Evolutionary conservation across 805 yeast genomes (phyloP).

Genomic region (Maudiozyma pseudohumilis): DNA sequence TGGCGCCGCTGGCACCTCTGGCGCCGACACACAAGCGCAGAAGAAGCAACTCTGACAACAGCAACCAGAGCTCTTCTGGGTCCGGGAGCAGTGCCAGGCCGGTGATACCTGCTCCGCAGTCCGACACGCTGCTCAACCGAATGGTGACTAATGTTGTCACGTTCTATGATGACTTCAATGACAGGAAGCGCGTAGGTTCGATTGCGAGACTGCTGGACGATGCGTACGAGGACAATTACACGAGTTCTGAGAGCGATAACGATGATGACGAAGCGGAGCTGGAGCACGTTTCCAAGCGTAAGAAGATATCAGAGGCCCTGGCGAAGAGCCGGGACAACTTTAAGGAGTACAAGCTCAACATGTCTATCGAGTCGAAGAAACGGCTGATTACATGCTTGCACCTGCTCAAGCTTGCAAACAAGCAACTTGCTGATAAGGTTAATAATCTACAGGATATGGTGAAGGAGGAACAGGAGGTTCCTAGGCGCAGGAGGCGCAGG

Average conservation of each 20-base stretch:
- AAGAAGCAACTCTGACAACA: not conserved
- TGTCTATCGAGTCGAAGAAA: constrained; percentile 63
- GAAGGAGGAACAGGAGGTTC: constrained; percentile 33
- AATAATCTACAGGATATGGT: constrained; percentile 49
- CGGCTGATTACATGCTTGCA: constrained; percentile 72
- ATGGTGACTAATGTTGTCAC: constrained; percentile 40
- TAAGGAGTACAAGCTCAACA: constrained; percentile 29
- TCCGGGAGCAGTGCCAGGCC: not conserved
- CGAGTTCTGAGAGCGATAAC: constrained; percentile 15
- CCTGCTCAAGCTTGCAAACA: constrained; percentile 70
- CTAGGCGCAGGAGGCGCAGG: constrained; percentile 8
- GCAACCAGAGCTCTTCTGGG: not conserved
- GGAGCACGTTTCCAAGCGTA: constrained; percentile 22
- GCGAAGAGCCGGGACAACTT: constrained; percentile 30
- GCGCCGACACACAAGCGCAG: not conserved
- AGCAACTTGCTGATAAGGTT: constrained; percentile 60
- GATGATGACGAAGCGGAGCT: constrained; percentile 4
- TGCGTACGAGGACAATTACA: constrained; percentile 29
- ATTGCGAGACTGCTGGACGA: constrained; percentile 33
- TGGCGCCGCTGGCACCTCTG: not conserved
- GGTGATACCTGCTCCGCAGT: not conserved
- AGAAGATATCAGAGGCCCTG: constrained; percentile 31
- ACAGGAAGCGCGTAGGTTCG: constrained; percentile 32
- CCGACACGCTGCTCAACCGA: constrained; percentile 10
- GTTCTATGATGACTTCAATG: constrained; percentile 33